Conservation (phyloP, 306 rosid genomes). For the Arachis stenosperma region DNA sequence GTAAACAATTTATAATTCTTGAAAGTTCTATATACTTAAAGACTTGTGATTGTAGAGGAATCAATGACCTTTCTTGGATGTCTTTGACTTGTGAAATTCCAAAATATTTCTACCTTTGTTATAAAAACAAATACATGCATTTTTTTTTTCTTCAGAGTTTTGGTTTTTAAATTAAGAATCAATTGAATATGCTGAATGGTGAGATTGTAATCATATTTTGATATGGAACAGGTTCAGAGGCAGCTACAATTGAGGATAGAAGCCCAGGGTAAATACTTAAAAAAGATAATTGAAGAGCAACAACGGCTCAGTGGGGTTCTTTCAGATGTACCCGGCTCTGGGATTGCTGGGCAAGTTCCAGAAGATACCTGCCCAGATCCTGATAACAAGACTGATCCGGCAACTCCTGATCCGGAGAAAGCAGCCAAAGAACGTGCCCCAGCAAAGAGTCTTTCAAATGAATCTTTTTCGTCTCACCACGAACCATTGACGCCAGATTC, state of each 20-base stretch:
- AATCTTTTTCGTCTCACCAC: slow-evolving; percentile 78
- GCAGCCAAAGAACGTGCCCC: slow-evolving; percentile 66
- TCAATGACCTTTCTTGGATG: not conserved
- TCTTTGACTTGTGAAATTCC: not conserved
- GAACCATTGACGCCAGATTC: slow-evolving; percentile 96
- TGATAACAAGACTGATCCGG: slow-evolving; percentile 77
- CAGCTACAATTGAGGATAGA: slow-evolving; percentile 93
- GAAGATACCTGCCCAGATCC: slow-evolving; percentile 58
- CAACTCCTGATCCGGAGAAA: slow-evolving; percentile 92
- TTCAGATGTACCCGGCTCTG: slow-evolving; percentile 66
- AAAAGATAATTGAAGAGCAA: slow-evolving; percentile 98
- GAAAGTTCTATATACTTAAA: not conserved
- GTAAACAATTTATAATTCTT: not conserved
- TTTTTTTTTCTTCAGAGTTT: not conserved
- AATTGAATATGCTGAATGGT: slow-evolving; percentile 9
- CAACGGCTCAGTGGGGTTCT: slow-evolving; percentile 84
- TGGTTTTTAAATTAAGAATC: slow-evolving; percentile 20
- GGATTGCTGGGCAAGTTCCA: slow-evolving; percentile 46
- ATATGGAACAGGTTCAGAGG: slow-evolving; percentile 85
- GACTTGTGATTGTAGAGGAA: not conserved
- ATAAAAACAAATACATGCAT: slow-evolving; percentile 3
- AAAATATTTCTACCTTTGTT: slow-evolving; percentile 2
- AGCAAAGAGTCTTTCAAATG: slow-evolving; percentile 76
- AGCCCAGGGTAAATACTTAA: slow-evolving; percentile 96
- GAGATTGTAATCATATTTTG: slow-evolving; percentile 4